Percentiles rank a stretch among this genome's conserved stretches.
Conservation (phyloP, 2,329 filamentous ascomycete species). For the Neodidymelliopsis sp. region DNA sequence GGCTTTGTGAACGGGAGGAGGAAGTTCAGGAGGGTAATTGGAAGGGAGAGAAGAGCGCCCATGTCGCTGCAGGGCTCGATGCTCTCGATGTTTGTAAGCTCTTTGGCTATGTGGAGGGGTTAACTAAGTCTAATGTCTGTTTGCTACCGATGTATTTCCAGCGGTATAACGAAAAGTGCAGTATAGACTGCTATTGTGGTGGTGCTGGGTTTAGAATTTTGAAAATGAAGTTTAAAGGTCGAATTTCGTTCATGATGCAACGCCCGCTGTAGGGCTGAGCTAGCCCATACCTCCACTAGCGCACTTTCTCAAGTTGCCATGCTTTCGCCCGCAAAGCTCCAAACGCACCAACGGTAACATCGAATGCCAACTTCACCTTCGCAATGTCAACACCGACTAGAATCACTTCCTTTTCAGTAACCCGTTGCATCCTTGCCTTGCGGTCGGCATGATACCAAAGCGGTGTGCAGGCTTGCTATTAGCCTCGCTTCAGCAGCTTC, state of each 20-base stretch:
- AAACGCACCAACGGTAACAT: too few relatives aligned
- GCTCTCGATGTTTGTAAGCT: too few relatives aligned
- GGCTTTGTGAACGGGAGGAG: conserved; percentile 58
- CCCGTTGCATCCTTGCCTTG: neutral
- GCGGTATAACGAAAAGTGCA: too few relatives aligned
- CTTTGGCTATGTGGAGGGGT: too few relatives aligned
- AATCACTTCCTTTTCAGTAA: too few relatives aligned
- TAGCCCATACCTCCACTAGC: neutral
- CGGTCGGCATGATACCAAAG: neutral
- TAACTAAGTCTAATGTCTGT: too few relatives aligned
- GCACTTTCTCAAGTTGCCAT: neutral
- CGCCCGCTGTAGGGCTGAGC: conserved; percentile 9
- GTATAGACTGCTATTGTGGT: neutral
- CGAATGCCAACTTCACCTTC: too few relatives aligned
- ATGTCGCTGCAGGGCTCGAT: conserved; percentile 28
- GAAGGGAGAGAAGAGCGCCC: conserved; percentile 39
- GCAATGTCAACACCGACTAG: too few relatives aligned
- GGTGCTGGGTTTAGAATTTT: neutral
- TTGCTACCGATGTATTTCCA: too few relatives aligned
- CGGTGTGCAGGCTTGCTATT: too few relatives aligned
- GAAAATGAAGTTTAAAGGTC: conserved; percentile 1
- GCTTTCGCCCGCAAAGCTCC: too few relatives aligned
- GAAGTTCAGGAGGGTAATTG: conserved; percentile 49
- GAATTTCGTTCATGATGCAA: conserved; percentile 11
- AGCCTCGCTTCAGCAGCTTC: neutral